Evolutionary conservation across 768 basidiomycete genomes (phyloP), one percentile per base, ranked within the genome.

Genomic region (Tephrocybe sp.): DNA sequence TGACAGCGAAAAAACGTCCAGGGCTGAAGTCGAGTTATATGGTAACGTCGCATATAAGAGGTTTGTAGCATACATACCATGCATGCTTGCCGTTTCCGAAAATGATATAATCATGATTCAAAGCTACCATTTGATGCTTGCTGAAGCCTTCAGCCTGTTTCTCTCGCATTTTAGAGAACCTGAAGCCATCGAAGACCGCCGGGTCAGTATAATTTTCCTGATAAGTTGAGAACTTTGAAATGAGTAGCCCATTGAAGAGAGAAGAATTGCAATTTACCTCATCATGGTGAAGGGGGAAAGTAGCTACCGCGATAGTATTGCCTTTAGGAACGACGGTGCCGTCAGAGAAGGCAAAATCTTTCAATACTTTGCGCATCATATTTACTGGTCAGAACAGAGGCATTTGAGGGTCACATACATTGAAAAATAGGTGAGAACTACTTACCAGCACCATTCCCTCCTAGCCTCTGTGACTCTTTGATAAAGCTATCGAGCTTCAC

Each of bases 1-100:
- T 74, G 20, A 70, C 70, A 15, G 74, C 74, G 56, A 78, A 76
- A 59, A 77, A 75, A 11, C 76, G 66, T 25, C 76, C 74, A n/a
- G 76, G 73, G 50, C 70, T 63, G 38, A 26, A 32, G 23, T 10
- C 43, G 21, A 25, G 34, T 10, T 14, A 12, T 23, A 34, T 40
- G 4, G 12, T 20, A 6, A 34, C 15, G n/a, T n/a, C n/a, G n/a
- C n/a, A n/a, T 25, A 36, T n/a, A 36, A 15, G 4, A 36, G 34
- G 34, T 15, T 5, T 7, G 15, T 7, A 32, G 12, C 14, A 23
- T 32, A 36, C 42, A 42, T 38, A 56, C 55, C 62, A 61, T 26
- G 62, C 54, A 44, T 55, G 48, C 40, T 46, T 44, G 3, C 69
- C 72, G 44, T 66, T 48, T 17, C 72, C 69, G 44, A 71, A 72